phyloP scores from a whole-genome alignment of 495 filamentous ascomycete species.

The Amniculicola lignicola region DNA sequence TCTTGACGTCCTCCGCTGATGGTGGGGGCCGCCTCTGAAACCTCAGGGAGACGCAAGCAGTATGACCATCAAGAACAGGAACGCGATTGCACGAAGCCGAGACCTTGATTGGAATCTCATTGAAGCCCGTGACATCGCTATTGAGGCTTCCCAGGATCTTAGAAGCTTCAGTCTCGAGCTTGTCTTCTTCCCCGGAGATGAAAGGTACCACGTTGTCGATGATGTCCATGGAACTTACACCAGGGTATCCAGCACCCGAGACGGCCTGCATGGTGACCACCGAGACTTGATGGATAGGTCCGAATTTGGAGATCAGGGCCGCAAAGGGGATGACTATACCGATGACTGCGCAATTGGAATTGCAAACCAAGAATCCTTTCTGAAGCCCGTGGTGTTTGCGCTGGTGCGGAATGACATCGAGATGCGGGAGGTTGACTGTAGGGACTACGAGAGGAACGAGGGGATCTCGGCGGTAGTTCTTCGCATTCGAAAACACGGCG shows the following conservation, averaged over 20 bases:
- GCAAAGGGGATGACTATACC: conserved; percentile 47
- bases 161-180: conserved; percentile 44
- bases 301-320: conserved; percentile 43
- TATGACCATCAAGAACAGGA: conserved; percentile 46
- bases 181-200: conserved; percentile 48
- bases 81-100: conserved; percentile 45
- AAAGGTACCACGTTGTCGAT: conserved; percentile 48
- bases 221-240: conserved; percentile 48
- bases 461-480: conserved; percentile 47
- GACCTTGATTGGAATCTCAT: conserved; percentile 41
- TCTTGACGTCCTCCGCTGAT: conserved; percentile 42
- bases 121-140: conserved; percentile 37
- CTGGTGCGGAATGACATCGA: conserved; percentile 43
- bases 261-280: conserved; percentile 48
- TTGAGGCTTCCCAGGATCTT: conserved; percentile 47
- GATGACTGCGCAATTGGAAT: conserved; percentile 49
- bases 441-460: conserved; percentile 47
- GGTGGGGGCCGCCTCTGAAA: conserved; percentile 44
- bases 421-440: conserved; percentile 44
- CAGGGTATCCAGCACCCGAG: conserved; percentile 46
- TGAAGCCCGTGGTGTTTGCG: conserved; percentile 38
- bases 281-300: conserved; percentile 42
- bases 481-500: conserved; percentile 47
- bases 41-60: conserved; percentile 43
- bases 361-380: conserved; percentile 47